These are phyloP conservation scores for Laetiporus sulphureus DNA, from an alignment of 1,284 basidiomycete genomes.

Conservation along the genomic window DNA sequence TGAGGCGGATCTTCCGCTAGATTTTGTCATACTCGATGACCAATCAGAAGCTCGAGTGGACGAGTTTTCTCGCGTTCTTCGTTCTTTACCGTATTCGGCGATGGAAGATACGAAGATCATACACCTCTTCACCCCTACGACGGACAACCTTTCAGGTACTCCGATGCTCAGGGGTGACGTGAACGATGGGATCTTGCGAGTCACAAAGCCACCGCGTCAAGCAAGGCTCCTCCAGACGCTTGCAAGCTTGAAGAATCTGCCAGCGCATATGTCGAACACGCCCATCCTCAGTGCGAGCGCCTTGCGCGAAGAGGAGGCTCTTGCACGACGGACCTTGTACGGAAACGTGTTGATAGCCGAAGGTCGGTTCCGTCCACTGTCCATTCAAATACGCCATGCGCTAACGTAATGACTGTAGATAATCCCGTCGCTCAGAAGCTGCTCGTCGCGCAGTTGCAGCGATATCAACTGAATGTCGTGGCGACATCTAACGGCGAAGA, in stretches of 20 bases:
- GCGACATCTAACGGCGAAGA: constrained; percentile 64
- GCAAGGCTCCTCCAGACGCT: constrained; percentile 55
- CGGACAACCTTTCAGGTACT: constrained; percentile 42
- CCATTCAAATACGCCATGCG: not conserved
- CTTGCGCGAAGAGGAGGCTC: constrained; percentile 38
- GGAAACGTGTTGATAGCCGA: constrained; percentile 67
- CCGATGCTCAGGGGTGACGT: constrained; percentile 40
- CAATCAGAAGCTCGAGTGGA: constrained; percentile 53
- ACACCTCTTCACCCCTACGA: constrained; percentile 65
- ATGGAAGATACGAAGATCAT: constrained; percentile 56
- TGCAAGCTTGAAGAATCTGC: constrained; percentile 50
- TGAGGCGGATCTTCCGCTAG: constrained; percentile 32
- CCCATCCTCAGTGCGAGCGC: constrained; percentile 33
- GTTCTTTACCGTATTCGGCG: constrained; percentile 29
- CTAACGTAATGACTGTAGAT: constrained; percentile 31
- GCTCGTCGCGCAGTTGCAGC: constrained; percentile 57
- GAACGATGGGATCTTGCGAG: constrained; percentile 48
- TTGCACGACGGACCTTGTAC: constrained; percentile 46
- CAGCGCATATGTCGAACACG: constrained; percentile 31
- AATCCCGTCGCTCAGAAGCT: constrained; percentile 63
- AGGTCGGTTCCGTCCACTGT: constrained; percentile 42
- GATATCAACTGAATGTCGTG: constrained; percentile 49
- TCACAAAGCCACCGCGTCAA: constrained; percentile 64
- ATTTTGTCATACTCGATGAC: constrained; percentile 62
- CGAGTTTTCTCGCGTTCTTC: constrained; percentile 42